phyloP scores from a whole-genome alignment of 2,329 filamentous ascomycete genomes.

The Fusarium drepaniforme region DNA sequence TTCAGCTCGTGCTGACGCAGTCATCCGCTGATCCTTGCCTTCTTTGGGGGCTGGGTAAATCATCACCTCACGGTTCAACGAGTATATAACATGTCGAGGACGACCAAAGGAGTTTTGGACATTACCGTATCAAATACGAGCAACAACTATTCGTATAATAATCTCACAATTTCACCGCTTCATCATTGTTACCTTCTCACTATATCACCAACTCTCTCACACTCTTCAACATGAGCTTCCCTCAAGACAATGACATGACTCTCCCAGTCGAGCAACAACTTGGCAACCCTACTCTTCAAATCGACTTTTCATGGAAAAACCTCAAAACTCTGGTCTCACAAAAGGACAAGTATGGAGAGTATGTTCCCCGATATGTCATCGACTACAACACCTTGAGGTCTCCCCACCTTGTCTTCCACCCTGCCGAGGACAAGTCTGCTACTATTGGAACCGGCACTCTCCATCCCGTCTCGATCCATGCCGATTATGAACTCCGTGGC shows the following conservation, averaged over 20 bases:
- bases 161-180: not conserved
- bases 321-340: constrained; percentile 25
- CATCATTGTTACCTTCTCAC: not conserved
- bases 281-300: constrained; percentile 6
- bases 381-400: constrained; percentile 26
- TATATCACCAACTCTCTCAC: not conserved
- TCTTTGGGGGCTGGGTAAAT: not conserved
- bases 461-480: constrained; percentile 35
- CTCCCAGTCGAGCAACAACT: not conserved
- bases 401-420: constrained; percentile 28
- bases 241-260: not conserved
- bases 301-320: constrained; percentile 38
- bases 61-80: not conserved
- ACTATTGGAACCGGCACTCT: constrained; percentile 31
- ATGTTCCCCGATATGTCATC: constrained; percentile 25
- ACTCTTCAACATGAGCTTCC: not conserved
- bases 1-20: not conserved
- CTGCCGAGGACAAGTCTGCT: not conserved
- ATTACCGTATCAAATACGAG: not conserved
- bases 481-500: constrained; percentile 37
- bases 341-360: not conserved
- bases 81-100: not conserved
- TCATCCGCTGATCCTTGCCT: not conserved
- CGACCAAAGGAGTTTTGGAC: not conserved
- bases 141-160: not conserved